These are phyloP conservation scores for Byssothecium circinans DNA, from an alignment of 2,329 filamentous ascomycete species.

Conservation along the genomic window DNA sequence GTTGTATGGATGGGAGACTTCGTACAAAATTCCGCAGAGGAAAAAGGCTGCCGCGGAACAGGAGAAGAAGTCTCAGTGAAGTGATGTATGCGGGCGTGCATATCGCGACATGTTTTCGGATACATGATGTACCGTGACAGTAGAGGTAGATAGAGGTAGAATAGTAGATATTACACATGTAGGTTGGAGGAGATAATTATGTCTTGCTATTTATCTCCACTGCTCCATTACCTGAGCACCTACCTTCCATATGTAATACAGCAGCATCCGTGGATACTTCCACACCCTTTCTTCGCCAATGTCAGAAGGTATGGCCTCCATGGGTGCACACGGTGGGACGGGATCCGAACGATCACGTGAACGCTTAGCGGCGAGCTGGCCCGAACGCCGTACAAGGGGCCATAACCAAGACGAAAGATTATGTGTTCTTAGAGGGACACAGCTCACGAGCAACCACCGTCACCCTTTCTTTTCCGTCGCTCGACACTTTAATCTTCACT, in stretches of 20 bases:
- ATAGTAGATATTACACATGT: neutral
- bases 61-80: constrained; percentile 32
- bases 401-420: constrained; percentile 8
- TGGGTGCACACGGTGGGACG: too few relatives aligned
- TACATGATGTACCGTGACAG: neutral
- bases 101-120: neutral
- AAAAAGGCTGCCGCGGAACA: constrained; percentile 30
- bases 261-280: too few relatives aligned
- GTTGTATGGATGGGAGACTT: constrained; percentile 78
- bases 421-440: constrained; percentile 14
- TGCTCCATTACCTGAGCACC: too few relatives aligned
- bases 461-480: constrained; percentile 21
- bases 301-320: too few relatives aligned
- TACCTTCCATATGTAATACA: too few relatives aligned
- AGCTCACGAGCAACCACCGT: constrained; percentile 18
- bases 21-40: constrained; percentile 48
- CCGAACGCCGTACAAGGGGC: neutral
- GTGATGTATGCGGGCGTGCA: neutral
- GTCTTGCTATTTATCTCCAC: too few relatives aligned
- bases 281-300: too few relatives aligned
- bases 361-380: neutral
- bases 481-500: constrained; percentile 17
- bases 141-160: neutral
- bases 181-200: too few relatives aligned
- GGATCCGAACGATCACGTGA: neutral